Evolutionary conservation across 306 rosid species (phyloP), one percentile per base, ranked within the genome.

Genomic region (Quercus rubra): DNA sequence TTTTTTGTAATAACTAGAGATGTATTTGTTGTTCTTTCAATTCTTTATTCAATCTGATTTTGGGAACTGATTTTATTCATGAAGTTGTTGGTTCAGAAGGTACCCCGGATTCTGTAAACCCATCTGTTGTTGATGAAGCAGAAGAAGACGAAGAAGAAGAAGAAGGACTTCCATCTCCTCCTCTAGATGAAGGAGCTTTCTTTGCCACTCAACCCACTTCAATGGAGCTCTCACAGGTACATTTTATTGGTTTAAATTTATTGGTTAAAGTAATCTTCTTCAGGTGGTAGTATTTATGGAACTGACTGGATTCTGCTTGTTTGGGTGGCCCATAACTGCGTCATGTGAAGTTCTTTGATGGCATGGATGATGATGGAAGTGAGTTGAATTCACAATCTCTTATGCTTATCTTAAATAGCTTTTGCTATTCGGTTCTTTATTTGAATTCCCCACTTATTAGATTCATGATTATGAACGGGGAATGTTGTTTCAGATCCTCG

Each of bases 281-380:
- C 19, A 18, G 19, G 77, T 67, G 76, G 55, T 69, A 66, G 72
- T 80, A 57, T 52, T 69, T 80, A 43, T 68, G 79, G 76, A 76
- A 73, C 92, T 92, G 79, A 93, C 83, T 80, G 33, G 51, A 57
- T 58, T 84, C 73, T 78, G 56, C 82, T 83, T 75, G 73, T 83
- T 79, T 84, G 82, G 74, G 49, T 67, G 82, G 69, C 81, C 49
- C 35, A 15, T 77, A 70, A 76, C 74, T 78, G 72, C 83, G 80
- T 46, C 54, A 38, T 69, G 79, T 55, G 82, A 78, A 94, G 99
- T 92, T 95, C 91, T 95, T 95, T 28, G 99, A 93, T 81, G 99
- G 98, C 89, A 91, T 95, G 92, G 99, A 95, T 72, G 99, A 95
- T 67, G 79, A 84, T 69, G 98, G 97, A 93, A 95, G 98, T 94